Evolutionary conservation across 257 asterid genomes (phyloP).

Genomic region (Solanum tarapatanum): DNA sequence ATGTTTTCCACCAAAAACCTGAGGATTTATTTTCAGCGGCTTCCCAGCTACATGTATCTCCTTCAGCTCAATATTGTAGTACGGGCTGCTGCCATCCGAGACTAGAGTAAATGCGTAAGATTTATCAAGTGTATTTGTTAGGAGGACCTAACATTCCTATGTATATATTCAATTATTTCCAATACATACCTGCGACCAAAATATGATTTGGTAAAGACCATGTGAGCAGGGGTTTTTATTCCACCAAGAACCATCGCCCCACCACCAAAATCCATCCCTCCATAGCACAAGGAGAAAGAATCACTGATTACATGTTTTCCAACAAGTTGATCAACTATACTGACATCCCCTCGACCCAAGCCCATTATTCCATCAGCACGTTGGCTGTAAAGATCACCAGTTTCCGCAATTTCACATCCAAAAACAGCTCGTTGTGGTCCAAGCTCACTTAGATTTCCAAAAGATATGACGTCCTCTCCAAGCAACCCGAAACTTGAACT

Average conservation of each 20-base stretch:
- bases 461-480: constrained; percentile 75
- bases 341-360: constrained; percentile 87
- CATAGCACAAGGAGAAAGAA: constrained; percentile 93
- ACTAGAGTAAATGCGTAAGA: constrained; percentile 98
- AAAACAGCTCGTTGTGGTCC: constrained; percentile 78
- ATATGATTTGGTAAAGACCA: constrained; percentile 69
- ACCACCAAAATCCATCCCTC: constrained; percentile 96
- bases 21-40: constrained; percentile 45
- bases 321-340: constrained; percentile 90
- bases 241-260: constrained; percentile 98
- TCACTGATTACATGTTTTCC: constrained; percentile 68
- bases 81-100: constrained; percentile 98
- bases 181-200: constrained; percentile 70
- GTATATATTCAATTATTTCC: constrained; percentile 14
- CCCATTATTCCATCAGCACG: constrained; percentile 99
- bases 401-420: constrained; percentile 85
- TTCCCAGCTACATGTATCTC: constrained; percentile 94
- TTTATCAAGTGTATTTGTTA: constrained; percentile 76
- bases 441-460: constrained; percentile 82
- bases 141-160: constrained; percentile 68
- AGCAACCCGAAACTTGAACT: constrained; percentile 90
- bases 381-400: constrained; percentile 90
- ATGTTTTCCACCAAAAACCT: constrained; percentile 68
- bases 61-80: constrained; percentile 88
- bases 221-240: constrained; percentile 51